Evolutionary conservation across 306 rosid species (phyloP).

Genomic region (cucumber (Cucumis sativus)): Cucumber_9930_V3 NC_026660.2:27413501-27414000

Average conservation of each 20-base stretch:
- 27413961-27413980: conserved; percentile 23
- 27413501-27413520: conserved; percentile 22
- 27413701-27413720: conserved; percentile 44
- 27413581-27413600: conserved; percentile 18
- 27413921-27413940: conserved; percentile 25
- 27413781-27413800: conserved; percentile 16
- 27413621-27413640: conserved; percentile 53
- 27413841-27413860: conserved; percentile 14
- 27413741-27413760: conserved; percentile 30
- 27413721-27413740: conserved; percentile 83
- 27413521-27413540: conserved; percentile 7
- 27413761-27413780: conserved; percentile 14
- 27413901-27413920: conserved; percentile 24
- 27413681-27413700: conserved; percentile 16
- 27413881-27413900: conserved; percentile 14
- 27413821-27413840: conserved; percentile 12
- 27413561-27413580: conserved; percentile 11
- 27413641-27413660: conserved; percentile 44
- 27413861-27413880: conserved; percentile 18
- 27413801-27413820: conserved; percentile 23
- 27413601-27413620: conserved; percentile 19
- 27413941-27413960: conserved; percentile 33
- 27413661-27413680: conserved; percentile 13
- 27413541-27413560: conserved; percentile 22
- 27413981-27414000: conserved; percentile 39